Evolutionary conservation across 257 asterid species (phyloP).

Genomic region (Solanum habrochaites): DNA sequence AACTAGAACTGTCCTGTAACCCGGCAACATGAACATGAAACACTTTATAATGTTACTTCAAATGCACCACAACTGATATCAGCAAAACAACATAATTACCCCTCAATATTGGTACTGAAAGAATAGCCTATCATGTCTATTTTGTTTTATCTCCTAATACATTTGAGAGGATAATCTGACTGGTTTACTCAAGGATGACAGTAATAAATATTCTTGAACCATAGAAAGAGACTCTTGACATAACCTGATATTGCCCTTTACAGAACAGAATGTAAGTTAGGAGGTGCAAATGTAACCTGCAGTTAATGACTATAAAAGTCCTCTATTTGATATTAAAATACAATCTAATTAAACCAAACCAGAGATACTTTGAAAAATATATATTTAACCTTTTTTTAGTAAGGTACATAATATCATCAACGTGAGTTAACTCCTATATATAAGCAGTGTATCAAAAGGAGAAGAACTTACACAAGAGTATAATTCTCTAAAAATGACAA

Average conservation of each 20-base stretch:
- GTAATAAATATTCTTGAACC: background rate
- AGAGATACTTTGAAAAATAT: background rate
- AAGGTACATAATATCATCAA: background rate
- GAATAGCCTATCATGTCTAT: background rate
- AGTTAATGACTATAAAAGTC: background rate
- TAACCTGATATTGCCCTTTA: background rate
- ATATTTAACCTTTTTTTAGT: background rate
- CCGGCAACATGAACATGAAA: background rate
- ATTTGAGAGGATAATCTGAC: background rate
- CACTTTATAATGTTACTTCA: background rate
- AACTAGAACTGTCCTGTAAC: constrained; percentile 58
- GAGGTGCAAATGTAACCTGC: background rate
- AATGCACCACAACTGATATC: background rate
- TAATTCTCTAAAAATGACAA: background rate
- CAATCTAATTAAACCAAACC: background rate
- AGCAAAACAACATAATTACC: background rate
- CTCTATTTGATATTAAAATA: background rate
- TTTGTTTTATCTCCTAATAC: background rate
- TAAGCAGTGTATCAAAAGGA: background rate
- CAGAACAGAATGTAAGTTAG: background rate
- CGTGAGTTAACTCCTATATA: background rate
- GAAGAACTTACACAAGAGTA: background rate
- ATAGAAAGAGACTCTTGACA: background rate
- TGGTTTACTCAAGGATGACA: background rate
- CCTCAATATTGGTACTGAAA: background rate